These are phyloP conservation scores for Apiospora phragmitis DNA, from an alignment of 2,329 filamentous ascomycete genomes.

Conservation along the genomic window DNA sequence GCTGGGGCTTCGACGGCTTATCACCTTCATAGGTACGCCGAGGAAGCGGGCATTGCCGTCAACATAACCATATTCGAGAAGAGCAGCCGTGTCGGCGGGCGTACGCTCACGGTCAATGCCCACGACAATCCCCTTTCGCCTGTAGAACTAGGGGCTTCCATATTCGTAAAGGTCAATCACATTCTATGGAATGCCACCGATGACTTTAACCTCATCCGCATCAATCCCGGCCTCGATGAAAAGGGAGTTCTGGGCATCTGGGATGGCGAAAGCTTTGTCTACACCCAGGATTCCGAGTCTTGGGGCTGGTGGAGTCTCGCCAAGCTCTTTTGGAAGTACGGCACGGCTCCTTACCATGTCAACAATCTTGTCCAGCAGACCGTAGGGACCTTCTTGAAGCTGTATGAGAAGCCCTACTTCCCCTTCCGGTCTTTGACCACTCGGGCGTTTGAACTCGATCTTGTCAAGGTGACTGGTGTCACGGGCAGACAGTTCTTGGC, in stretches of 20 bases:
- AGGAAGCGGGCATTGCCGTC: constrained; percentile 57
- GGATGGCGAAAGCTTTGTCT: constrained; percentile 77
- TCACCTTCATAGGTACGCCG: constrained; percentile 72
- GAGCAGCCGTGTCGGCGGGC: constrained; percentile 75
- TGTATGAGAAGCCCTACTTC: constrained; percentile 82
- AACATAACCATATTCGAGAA: constrained; percentile 91
- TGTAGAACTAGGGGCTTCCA: constrained; percentile 86
- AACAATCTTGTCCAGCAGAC: constrained; percentile 71
- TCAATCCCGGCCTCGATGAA: constrained; percentile 45
- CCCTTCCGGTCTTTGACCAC: constrained; percentile 78
- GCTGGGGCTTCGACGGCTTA: constrained; percentile 87
- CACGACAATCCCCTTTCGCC: constrained; percentile 67
- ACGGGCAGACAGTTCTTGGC: constrained; percentile 75
- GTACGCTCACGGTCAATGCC: constrained; percentile 80
- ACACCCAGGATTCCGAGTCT: constrained; percentile 58
- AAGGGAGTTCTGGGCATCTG: constrained; percentile 73
- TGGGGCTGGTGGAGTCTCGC: constrained; percentile 78
- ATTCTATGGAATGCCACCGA: constrained; percentile 76
- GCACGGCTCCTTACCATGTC: constrained; percentile 72
- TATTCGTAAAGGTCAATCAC: constrained; percentile 83
- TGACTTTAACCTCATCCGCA: constrained; percentile 67
- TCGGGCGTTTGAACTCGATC: constrained; percentile 64
- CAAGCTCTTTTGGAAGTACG: constrained; percentile 85
- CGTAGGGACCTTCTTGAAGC: constrained; percentile 70
- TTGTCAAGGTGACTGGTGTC: constrained; percentile 64